Conservation (phyloP, 192 early-diverging fungal genomes). For the Rhizophagus sp. region DNA sequence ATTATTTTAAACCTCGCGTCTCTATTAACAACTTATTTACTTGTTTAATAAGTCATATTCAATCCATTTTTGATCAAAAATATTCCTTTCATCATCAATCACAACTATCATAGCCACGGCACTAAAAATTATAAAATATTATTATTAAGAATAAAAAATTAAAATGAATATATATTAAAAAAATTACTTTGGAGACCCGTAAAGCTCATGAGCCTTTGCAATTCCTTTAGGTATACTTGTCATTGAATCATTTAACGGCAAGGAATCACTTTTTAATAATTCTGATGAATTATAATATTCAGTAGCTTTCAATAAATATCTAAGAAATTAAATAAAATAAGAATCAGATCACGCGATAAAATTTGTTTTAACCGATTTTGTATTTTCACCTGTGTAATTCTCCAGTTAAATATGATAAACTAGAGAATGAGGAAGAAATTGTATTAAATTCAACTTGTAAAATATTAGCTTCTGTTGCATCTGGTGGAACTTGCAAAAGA, state of each 20-base stretch:
- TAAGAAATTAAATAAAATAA: slow-evolving; percentile 24
- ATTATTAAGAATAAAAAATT: slow-evolving; percentile 4
- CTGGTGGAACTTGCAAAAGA: slow-evolving; percentile 67
- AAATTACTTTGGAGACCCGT: slow-evolving; percentile 54
- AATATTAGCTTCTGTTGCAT: slow-evolving; percentile 53
- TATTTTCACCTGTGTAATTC: slow-evolving; percentile 74
- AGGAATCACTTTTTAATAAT: slow-evolving; percentile 42
- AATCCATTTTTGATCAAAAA: slow-evolving; percentile 90
- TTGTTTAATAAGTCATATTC: slow-evolving; percentile 72
- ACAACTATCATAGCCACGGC: slow-evolving; percentile 86
- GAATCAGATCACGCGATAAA: neutral
- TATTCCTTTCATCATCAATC: slow-evolving; percentile 90
- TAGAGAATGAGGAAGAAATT: slow-evolving; percentile 88
- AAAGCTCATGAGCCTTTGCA: slow-evolving; percentile 68
- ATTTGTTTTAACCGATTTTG: neutral
- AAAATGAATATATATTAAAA: neutral
- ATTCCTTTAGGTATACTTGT: slow-evolving; percentile 72
- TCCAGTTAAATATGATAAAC: slow-evolving; percentile 70
- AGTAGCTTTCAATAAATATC: slow-evolving; percentile 50
- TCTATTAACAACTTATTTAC: slow-evolving; percentile 33
- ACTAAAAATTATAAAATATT: slow-evolving; percentile 34
- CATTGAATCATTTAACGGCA: slow-evolving; percentile 72
- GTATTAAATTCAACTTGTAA: slow-evolving; percentile 98
- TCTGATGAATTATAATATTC: slow-evolving; percentile 42
- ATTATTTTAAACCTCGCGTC: slow-evolving; percentile 30